Evolutionary conservation across 2,329 filamentous ascomycete species (phyloP), one percentile per base, ranked within the genome.

Genomic region (Polytolypa hystricis): DNA sequence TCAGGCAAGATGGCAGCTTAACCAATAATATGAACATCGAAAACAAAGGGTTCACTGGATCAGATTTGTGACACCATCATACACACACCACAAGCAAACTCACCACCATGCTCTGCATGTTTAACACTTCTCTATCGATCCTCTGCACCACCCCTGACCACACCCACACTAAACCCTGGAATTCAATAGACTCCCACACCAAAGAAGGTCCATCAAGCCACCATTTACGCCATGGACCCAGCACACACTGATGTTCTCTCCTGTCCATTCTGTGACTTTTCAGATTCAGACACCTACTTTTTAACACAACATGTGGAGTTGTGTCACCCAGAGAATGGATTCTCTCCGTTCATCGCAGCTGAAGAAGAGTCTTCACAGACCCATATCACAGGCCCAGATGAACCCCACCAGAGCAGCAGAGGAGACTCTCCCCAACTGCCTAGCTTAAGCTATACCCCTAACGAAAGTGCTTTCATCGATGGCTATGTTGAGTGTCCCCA

Each of bases 401-500:
- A 26, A 4, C 26, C 5, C 16, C 27, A 30, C 11, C 17, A 32
- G 15, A 33, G 20, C 16, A 16, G 33, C 23, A 23, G 28, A 26
- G 29, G 26, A 10, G 30, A 33, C 21, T 16, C 16, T 26, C 36
- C 4, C 12, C 30, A 21, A 25, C 8, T 29, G 18, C 38, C 16
- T 5, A 7, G 7, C 21, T 7, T n/a, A n/a, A 25, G 21, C n/a
- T 7, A n/a, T n/a, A 25, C 30, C 34, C 12, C 21, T n/a, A 28
- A 31, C 15, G 30, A 36, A 21, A 27, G 45, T 5, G 46, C 49
- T 4, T 33, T 45, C n/a, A 32, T 38, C 9, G 39, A 46, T 8
- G 47, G 50, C 34, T 75, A 74, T 48, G 59, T 66, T 15, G 61
- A 69, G 28, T 79, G 76, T 46, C 67, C 71, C 21, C 66, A 71